Percentiles rank a stretch among this genome's conserved stretches.
Conservation (phyloP, 2,329 filamentous ascomycete species). For the Xylariales sp. region DNA sequence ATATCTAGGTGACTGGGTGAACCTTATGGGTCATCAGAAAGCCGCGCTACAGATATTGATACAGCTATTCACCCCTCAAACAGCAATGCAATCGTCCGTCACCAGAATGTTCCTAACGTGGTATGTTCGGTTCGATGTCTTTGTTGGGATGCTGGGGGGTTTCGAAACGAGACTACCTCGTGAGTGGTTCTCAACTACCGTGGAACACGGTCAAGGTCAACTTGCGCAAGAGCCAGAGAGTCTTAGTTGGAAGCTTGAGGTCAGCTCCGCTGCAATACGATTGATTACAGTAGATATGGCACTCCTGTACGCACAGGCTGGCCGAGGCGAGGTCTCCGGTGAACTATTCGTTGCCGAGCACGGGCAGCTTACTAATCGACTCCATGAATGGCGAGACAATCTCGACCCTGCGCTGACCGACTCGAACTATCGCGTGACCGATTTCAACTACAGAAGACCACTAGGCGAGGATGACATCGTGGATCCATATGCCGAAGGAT, state of each 20-base stretch:
- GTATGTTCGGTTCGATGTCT: conserved; percentile 86
- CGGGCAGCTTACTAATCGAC: conserved; percentile 41
- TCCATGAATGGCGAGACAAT: conserved; percentile 46
- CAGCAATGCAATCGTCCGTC: conserved; percentile 64
- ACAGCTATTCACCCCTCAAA: conserved; percentile 71
- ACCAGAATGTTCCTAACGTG: conserved; percentile 75
- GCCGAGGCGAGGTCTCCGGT: conserved; percentile 57
- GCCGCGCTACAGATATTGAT: conserved; percentile 80
- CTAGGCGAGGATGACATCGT: conserved; percentile 62
- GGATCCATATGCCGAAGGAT: conserved; percentile 64
- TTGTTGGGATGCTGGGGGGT: conserved; percentile 76
- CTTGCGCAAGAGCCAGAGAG: conserved; percentile 55
- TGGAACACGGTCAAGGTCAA: conserved; percentile 59
- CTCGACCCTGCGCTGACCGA: conserved; percentile 61
- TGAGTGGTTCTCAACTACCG: conserved; percentile 70
- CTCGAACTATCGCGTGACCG: conserved; percentile 55
- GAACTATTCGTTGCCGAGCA: conserved; percentile 64
- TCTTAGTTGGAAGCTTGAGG: conserved; percentile 62
- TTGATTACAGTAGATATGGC: conserved; percentile 78
- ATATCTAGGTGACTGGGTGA: conserved; percentile 92
- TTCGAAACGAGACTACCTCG: conserved; percentile 68
- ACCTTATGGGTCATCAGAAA: conserved; percentile 85
- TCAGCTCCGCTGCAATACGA: conserved; percentile 60
- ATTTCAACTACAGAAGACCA: conserved; percentile 52
- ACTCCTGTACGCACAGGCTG: conserved; percentile 66